Percentiles rank a stretch among this genome's conserved stretches.
Conservation (phyloP, 768 basidiomycete genomes). For the Pleurotus citrinopileatus region DNA sequence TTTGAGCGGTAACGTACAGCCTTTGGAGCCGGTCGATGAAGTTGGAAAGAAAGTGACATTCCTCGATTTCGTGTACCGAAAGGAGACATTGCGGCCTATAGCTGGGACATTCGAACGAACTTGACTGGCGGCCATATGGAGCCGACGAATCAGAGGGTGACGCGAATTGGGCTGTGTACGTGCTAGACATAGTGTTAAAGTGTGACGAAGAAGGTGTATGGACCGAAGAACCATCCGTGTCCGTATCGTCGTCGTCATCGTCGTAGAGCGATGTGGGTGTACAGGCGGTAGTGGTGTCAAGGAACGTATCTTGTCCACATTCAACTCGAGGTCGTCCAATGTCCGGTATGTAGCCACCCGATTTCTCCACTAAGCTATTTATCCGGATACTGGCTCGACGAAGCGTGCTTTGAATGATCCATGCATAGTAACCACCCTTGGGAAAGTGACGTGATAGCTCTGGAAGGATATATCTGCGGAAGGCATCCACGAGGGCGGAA, state of each 20-base stretch:
- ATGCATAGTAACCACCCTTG: constrained; percentile 44
- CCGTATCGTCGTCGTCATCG: constrained; percentile 44
- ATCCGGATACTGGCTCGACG: constrained; percentile 42
- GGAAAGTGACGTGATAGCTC: constrained; percentile 42
- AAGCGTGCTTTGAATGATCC: constrained; percentile 55
- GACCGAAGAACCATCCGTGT: constrained; percentile 47
- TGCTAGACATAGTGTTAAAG: constrained; percentile 17
- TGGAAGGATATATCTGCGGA: constrained; percentile 56
- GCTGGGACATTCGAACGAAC: constrained; percentile 17
- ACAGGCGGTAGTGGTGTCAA: constrained; percentile 24
- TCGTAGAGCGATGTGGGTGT: constrained; percentile 31
- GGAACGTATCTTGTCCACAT: constrained; percentile 6
- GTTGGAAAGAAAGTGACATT: constrained; percentile 30
- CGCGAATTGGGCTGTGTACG: constrained; percentile 5
- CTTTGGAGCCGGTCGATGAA: constrained; percentile 35
- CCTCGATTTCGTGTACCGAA: constrained; percentile 28
- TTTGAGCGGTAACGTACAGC: constrained; percentile 38
- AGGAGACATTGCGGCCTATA: constrained; percentile 23
- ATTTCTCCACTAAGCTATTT: constrained; percentile 37
- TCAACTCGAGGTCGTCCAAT: constrained; percentile 12
- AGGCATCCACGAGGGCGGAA: constrained; percentile 64
- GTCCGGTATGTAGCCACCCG: constrained; percentile 16
- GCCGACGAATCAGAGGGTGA: constrained; percentile 9
- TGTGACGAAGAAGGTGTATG: constrained; percentile 41
- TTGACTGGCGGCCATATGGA: constrained; percentile 13